Evolutionary conservation across 1,284 basidiomycete species (phyloP), one percentile per base, ranked within the genome.

Genomic region (Dichomitus squalens): DNA sequence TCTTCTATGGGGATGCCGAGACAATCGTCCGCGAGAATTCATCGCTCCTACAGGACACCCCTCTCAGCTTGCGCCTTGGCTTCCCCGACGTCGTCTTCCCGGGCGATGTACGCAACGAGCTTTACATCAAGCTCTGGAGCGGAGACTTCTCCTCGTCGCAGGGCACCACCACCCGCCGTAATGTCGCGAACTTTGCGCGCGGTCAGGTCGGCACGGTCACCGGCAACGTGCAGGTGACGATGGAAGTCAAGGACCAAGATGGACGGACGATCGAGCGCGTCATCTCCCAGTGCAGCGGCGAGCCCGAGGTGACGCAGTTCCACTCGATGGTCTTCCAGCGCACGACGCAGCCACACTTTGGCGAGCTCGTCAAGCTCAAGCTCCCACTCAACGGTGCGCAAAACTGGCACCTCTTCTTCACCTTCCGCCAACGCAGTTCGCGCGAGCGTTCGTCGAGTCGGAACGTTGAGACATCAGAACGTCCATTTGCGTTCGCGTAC

Each of bases 41-140:
- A 5, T 91, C 91, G 1, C 76, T 96, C n/a, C 79, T 98, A 20
- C 87, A 90, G 57, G 92, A 92, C 63, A 84, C 86, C 5, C 90
- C 95, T 0, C 81, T 89, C 36, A 95, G 95, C 1, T 78, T 91
- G 18, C 89, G 95, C 6, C 86, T 99, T n/a, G 95, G 95, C 27
- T 99, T 99, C 70, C 93, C 96, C 0, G 96, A 98, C 66, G 95
- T 97, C 1, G 95, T 97, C 8, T 95, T 96, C 69, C 96, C 96
- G 1, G 94, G 92, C 7, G 91, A 95, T 63, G 76, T 85, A n/a
- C 86, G 96, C 20, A 98, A 98, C 68, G 96, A 98, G 67, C 81
- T 97, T 7, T 98, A 98, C 73, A 84, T 98, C 78, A 97, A 95
- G 70, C 81, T 97, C 1, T 96, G 93, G 93, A 89, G 87, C 50